Base-by-base conservation (phyloP, 2,329 filamentous ascomycete species). In the Botrytis aclada region DNA sequence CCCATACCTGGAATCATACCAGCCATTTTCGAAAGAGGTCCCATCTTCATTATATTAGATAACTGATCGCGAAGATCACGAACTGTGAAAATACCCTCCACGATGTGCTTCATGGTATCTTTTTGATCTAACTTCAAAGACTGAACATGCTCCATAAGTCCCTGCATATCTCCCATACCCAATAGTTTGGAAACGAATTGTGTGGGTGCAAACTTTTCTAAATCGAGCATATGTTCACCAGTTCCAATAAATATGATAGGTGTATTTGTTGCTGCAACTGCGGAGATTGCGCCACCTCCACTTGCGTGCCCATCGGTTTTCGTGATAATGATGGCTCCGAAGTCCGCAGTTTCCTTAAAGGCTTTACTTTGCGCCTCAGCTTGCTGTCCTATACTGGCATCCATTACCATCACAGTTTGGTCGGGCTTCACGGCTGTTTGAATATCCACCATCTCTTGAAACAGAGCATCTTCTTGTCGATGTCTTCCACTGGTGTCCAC, bases 41-140 rank as follows among this genome's bases (percentile, higher is more conserved):
- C 96, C 96, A 99, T 98, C 85, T 99, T 99, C 94, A 98, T 98
- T 80, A 99, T 98, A 80, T 98, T 98, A 73, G 92, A 92, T 20
- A 99, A 89, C 81, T 99, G 97, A 81, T 99, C 96, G 32, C 96
- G 90, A 77, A 99, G 87, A 81, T 99, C 96, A 72, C 96, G 92
- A 47, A 99, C 88, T 0, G 96, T 97, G 83, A 98, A 99, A 76
- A 98, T 95, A 72, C 96, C 96, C 80, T 98, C 95, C 10, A 94
- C 92, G 77, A 99, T 97, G 84, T 99, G 95, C 86, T 99, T 99
- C 87, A 99, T 98, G 5, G 96, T 98, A 79, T 98, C 95, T 83
- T 99, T 98, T 77, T 98, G 96, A 82, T 98, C 95, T 67, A 98
- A 88, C 81, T 97, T 98, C 69, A 99, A 88, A 45, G 92, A 93